Evolutionary conservation across 176 grass and related monocot genomes (phyloP).

Genomic region (Eleusine coracana): DNA sequence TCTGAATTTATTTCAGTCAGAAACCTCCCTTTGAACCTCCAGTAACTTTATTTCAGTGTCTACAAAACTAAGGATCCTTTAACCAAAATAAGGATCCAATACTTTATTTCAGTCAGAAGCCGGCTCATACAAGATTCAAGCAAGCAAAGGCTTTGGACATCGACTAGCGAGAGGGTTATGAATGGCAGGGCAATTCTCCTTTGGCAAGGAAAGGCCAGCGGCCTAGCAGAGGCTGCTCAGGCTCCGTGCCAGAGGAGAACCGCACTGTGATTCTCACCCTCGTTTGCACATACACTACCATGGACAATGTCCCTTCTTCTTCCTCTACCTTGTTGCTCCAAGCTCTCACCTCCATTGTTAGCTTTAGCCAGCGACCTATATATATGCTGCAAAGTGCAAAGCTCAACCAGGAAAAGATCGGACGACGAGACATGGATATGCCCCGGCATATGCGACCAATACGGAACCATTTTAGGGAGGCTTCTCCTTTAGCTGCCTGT

Average conservation of each 20-base stretch:
- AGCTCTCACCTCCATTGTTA: neutral
- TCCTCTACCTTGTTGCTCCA: neutral
- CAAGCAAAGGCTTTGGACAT: neutral
- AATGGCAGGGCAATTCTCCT: slow-evolving; percentile 96
- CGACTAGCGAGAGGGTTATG: slow-evolving; percentile 28
- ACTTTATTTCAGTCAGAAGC: neutral
- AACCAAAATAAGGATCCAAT: neutral
- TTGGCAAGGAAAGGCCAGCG: slow-evolving; percentile 52
- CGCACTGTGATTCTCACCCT: slow-evolving; percentile 49
- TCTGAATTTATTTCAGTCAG: neutral
- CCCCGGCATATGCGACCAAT: slow-evolving; percentile 40
- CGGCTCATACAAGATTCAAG: neutral
- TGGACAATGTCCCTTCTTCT: neutral
- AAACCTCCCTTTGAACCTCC: neutral
- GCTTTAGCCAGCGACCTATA: neutral
- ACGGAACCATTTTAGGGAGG: slow-evolving; percentile 28
- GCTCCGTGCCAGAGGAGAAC: slow-evolving; percentile 47
- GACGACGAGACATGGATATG: slow-evolving; percentile 40
- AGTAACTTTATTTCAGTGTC: neutral
- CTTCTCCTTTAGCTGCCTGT: slow-evolving; percentile 10
- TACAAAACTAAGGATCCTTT: neutral
- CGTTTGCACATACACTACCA: neutral
- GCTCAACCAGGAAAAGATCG: neutral
- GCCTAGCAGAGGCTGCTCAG: neutral
- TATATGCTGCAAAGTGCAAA: neutral